Conservation (phyloP, 257 asterid genomes). For the Solanum sejunctum region DNA sequence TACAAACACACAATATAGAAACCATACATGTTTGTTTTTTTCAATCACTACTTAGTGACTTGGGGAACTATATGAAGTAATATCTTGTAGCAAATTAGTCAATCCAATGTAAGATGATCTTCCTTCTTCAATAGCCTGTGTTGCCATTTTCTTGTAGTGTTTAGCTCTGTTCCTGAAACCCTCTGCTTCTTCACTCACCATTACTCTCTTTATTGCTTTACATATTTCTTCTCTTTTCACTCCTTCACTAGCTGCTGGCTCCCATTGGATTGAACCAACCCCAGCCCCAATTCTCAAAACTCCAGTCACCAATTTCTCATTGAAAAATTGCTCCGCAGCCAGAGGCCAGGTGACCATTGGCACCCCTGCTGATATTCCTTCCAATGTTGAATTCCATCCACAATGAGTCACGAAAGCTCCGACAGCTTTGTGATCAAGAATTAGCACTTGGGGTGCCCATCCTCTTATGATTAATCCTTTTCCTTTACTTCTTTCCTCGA, state of each 20-base stretch:
- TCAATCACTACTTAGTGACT: not conserved
- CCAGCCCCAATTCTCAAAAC: not conserved
- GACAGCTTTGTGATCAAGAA: slow-evolving; percentile 1
- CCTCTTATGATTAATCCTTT: slow-evolving; percentile 7
- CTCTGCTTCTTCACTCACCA: slow-evolving; percentile 18
- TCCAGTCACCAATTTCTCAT: slow-evolving; percentile 4
- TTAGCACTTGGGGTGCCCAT: slow-evolving; percentile 11
- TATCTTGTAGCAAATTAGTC: slow-evolving; percentile 19
- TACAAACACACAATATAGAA: not conserved
- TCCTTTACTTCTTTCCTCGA: not conserved
- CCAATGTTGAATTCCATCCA: slow-evolving; percentile 6
- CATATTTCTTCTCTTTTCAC: slow-evolving; percentile 12
- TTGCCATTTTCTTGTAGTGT: slow-evolving; percentile 16
- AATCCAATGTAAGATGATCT: slow-evolving; percentile 32
- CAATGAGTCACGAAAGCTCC: slow-evolving; percentile 9
- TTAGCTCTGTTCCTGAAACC: slow-evolving; percentile 28
- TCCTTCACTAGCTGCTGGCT: not conserved
- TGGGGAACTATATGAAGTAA: slow-evolving; percentile 2
- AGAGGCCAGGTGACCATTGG: slow-evolving; percentile 7
- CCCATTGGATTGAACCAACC: not conserved
- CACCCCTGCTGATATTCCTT: slow-evolving; percentile 7
- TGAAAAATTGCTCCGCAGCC: not conserved
- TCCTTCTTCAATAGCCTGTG: slow-evolving; percentile 28
- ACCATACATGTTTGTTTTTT: not conserved
- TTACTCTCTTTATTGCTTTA: slow-evolving; percentile 6